Evolutionary conservation across 2,329 filamentous ascomycete species (phyloP).

Genomic region (Stachybotrys chlorohalonatus): DNA sequence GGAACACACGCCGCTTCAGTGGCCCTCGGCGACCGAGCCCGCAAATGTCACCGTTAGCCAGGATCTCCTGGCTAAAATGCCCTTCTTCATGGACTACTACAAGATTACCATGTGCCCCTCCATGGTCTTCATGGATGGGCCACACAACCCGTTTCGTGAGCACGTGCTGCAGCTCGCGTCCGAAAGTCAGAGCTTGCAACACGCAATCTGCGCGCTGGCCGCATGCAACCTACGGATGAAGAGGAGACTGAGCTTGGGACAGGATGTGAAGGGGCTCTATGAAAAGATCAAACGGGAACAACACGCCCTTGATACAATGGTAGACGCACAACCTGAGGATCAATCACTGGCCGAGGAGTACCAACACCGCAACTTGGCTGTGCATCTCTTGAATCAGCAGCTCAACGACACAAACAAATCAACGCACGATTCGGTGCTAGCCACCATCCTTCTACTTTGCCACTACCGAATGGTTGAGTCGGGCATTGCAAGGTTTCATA

Average conservation of each 20-base stretch:
- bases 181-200: slow-evolving; percentile 74
- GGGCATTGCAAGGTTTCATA: slow-evolving; percentile 86
- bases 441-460: slow-evolving; percentile 78
- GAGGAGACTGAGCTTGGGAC: slow-evolving; percentile 53
- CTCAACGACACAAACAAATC: slow-evolving; percentile 68
- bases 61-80: slow-evolving; percentile 66
- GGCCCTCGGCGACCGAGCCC: slow-evolving; percentile 36
- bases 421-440: slow-evolving; percentile 77
- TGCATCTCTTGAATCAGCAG: slow-evolving; percentile 75
- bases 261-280: slow-evolving; percentile 41
- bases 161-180: slow-evolving; percentile 73
- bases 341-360: slow-evolving; percentile 69
- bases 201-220: slow-evolving; percentile 82
- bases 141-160: slow-evolving; percentile 75
- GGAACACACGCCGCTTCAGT: slow-evolving; percentile 36
- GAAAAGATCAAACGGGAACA: slow-evolving; percentile 39
- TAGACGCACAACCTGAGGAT: slow-evolving; percentile 45
- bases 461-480: slow-evolving; percentile 92
- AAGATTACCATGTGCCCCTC: slow-evolving; percentile 86
- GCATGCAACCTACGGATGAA: slow-evolving; percentile 89
- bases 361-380: slow-evolving; percentile 72
- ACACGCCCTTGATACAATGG: slow-evolving; percentile 32
- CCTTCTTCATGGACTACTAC: slow-evolving; percentile 89
- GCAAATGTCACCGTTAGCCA: slow-evolving; percentile 44
- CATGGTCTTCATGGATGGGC: slow-evolving; percentile 83